These are phyloP conservation scores for Candida endomychidarum DNA, from an alignment of 805 yeast genomes.

Conservation along the genomic window DNA sequence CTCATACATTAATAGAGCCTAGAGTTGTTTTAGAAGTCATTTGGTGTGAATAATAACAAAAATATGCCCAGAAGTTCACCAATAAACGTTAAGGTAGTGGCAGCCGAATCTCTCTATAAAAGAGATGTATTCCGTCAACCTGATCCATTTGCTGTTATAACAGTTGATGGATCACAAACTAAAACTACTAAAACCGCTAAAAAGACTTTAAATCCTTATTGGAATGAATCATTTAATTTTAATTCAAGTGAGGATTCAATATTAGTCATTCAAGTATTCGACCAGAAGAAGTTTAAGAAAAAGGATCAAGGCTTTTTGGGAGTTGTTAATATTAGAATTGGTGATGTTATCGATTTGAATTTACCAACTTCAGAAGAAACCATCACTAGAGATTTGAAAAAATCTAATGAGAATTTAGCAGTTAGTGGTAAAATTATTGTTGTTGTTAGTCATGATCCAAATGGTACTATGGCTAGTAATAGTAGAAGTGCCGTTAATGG, in stretches of 20 bases:
- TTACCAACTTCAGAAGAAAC: conserved; percentile 66
- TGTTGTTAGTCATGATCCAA: conserved; percentile 53
- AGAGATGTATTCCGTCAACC: conserved; percentile 95
- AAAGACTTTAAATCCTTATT: conserved; percentile 92
- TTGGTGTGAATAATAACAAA: neutral
- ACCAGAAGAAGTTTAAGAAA: conserved; percentile 95
- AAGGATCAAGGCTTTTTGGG: conserved; percentile 98
- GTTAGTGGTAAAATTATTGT: conserved; percentile 92
- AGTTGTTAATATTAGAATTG: conserved; percentile 86
- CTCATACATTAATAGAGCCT: neutral
- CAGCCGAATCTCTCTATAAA: conserved; percentile 93
- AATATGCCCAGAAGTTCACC: conserved; percentile 10
- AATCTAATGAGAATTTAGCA: conserved; percentile 85
- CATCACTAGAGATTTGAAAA: conserved; percentile 86
- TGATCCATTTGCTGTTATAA: conserved; percentile 95
- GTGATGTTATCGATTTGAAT: conserved; percentile 77
- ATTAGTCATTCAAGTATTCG: conserved; percentile 90
- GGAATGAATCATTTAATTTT: conserved; percentile 92
- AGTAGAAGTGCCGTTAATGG: conserved; percentile 13
- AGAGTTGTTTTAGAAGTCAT: neutral
- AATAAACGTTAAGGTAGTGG: conserved; percentile 75
- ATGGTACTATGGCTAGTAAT: conserved; percentile 11
- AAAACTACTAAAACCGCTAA: conserved; percentile 92
- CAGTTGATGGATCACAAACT: conserved; percentile 97
- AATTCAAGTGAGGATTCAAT: conserved; percentile 77